Evolutionary conservation across 2,329 filamentous ascomycete species (phyloP).

Genomic region (Periconia sp.): DNA sequence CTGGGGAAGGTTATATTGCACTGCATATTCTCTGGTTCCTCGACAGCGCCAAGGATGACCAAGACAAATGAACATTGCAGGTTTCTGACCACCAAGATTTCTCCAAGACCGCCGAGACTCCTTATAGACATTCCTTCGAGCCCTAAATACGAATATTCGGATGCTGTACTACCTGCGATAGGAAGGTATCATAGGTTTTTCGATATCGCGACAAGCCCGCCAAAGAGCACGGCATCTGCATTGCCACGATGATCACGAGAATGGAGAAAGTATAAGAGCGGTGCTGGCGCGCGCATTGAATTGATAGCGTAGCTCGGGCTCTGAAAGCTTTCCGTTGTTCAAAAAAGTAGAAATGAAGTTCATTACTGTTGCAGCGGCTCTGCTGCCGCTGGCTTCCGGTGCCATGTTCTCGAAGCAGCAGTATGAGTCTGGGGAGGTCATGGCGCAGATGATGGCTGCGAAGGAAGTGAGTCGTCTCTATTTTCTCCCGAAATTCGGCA

Average conservation of each 20-base stretch:
- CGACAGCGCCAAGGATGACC: conserved; percentile 2
- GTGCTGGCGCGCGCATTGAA: too few species aligned
- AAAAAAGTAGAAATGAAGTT: conserved; percentile 44
- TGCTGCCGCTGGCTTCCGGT: conserved; percentile 39
- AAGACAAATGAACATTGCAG: conserved; percentile 1
- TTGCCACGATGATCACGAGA: not conserved
- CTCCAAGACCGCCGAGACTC: conserved; percentile 10
- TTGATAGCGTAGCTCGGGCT: conserved; percentile 14
- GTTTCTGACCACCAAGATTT: conserved; percentile 6
- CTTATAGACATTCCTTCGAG: too few species aligned
- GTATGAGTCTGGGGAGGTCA: conserved; percentile 41
- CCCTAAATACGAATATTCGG: too few species aligned
- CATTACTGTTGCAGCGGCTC: conserved; percentile 32
- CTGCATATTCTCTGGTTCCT: too few species aligned
- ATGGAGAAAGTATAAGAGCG: not conserved
- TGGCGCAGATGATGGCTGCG: conserved; percentile 41
- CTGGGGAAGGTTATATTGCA: not conserved
- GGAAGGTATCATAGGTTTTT: conserved; percentile 42
- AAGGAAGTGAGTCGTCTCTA: conserved; percentile 33
- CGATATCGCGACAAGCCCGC: conserved; percentile 18
- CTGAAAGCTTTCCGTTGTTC: conserved; percentile 26
- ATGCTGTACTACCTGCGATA: conserved; percentile 37
- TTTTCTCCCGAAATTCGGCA: not conserved
- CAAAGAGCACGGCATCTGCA: conserved; percentile 13
- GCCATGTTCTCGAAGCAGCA: conserved; percentile 34